A percentile compares a stretch with the other conserved stretches of the same genome.
Conservation (phyloP, 169 alveolate species). For the Plasmodium inui region DNA sequence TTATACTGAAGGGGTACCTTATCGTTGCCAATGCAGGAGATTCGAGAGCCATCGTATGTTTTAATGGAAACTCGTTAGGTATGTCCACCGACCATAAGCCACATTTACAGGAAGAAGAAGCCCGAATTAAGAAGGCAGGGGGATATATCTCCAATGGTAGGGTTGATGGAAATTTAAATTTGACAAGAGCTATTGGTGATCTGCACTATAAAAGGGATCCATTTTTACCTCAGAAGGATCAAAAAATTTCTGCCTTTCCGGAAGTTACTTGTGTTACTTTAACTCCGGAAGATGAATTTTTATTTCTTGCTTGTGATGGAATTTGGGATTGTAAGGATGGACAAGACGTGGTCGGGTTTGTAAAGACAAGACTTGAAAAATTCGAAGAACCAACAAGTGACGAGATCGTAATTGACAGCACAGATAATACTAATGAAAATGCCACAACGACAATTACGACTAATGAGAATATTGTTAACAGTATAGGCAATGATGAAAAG, state of each 20-base stretch:
- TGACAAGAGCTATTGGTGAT: conserved; percentile 98
- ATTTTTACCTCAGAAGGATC: conserved; percentile 91
- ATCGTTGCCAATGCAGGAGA: conserved; percentile 99
- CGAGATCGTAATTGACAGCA: not conserved
- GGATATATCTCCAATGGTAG: conserved; percentile 96
- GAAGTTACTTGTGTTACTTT: conserved; percentile 91
- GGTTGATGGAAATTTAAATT: conserved; percentile 96
- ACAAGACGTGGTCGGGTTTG: conserved; percentile 93
- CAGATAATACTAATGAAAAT: conserved; percentile 1
- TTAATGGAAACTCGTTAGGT: conserved; percentile 93
- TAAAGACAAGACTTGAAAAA: conserved; percentile 76
- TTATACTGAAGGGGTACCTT: conserved; percentile 84
- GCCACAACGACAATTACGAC: conserved; percentile 8
- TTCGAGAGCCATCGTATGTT: conserved; percentile 96
- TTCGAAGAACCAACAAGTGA: conserved; percentile 33
- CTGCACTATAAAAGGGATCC: conserved; percentile 93
- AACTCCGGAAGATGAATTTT: conserved; percentile 92
- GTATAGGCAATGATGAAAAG: conserved; percentile 46
- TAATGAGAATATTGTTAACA: conserved; percentile 29
- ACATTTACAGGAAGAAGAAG: conserved; percentile 92
- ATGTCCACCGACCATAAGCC: conserved; percentile 99
- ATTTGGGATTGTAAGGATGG: conserved; percentile 97
- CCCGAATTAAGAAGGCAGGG: conserved; percentile 95
- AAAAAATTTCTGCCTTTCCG: conserved; percentile 95
- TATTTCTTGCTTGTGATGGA: conserved; percentile 99